Base-by-base conservation (phyloP, 148 eudicot species). In the Chenopodium quinoa region DNA sequence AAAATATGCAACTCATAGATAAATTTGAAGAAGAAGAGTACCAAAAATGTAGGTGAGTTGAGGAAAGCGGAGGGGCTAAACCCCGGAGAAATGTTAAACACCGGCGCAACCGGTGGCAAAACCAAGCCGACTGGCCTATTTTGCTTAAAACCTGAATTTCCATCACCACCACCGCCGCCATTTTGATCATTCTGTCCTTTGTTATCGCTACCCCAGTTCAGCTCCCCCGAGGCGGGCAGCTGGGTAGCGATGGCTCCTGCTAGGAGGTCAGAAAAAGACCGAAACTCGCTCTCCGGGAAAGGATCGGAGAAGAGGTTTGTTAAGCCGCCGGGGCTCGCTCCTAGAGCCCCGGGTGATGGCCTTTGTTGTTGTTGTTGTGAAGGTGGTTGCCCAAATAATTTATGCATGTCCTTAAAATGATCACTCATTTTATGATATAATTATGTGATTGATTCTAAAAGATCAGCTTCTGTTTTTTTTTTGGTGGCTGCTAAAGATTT, bases 191-290 rank as follows among this genome's bases (percentile, higher is more conserved):
- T 79, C 29, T 19, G 71, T 1, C 60, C 67, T 32, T 67, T 73
- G 27, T 50, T 31, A 6, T 74, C 73, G 25, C 44, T 23, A 4
- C 80, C 79, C 79, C 64, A 72, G 16, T 29, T 77, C 48, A 71
- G 75, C 66, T 73, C 78, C 31, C 80, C 79, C 2, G 71, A 34
- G 10, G 27, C 71, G 4, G 87, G 82, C 1, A 76, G 62, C 23
- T 90, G 91, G 14, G 93, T 85, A 9, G 88, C 88, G 87, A 89
- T 84, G 47, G 91, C 92, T 9, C 91, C 95, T 34, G 91, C 89
- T 34, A 96, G 89, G 13, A 96, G 95, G 89, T 96, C 94, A 27
- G 97, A 92, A 82, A 93, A 96, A 44, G 95, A 92, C 78, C 89
- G 86, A 68, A 74, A 82, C 27, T 86, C 87, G 22, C 60, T 71